Base-by-base conservation (phyloP, 257 asterid species). In the Thymus quinquecostatus region DNA sequence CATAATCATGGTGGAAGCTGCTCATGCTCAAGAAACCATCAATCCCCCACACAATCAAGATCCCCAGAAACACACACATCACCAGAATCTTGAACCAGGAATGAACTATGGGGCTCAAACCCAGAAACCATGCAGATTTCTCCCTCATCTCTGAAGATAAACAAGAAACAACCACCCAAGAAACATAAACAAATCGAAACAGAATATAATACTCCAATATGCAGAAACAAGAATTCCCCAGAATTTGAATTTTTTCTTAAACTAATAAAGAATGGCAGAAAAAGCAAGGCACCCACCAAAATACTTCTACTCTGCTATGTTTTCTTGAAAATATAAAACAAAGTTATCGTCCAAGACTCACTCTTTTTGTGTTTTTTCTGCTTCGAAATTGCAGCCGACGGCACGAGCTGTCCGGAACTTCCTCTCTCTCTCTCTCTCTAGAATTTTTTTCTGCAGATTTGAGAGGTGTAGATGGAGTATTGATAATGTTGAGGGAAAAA, bases 11-110 rank as follows among this genome's bases (percentile, higher is more conserved):
- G 69, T 72, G 82, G n/a, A 82, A 64, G n/a, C 71, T 63, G 59
- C 67, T 68, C 72, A 66, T 71, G 64, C 30, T 75, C 27, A 84
- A 21, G 21, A 21, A 55, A 21, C 90, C 88, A 81, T 88, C 89
- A 63, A 85, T 81, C 33, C 82, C 70, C 83, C 92, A 92, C 2
- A 88, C 77, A 62, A 86, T 77, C 85, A 88, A 80, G 77, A 92
- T 60, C 49, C 89, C 95, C 74, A 86, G 83, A 79, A 86, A 78
- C 40, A 88, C 85, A 57, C 81, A 81, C 72, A 83, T 21, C 32
- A 77, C n/a, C 79, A 88, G 45, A 72, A 88, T 69, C 87, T 78
- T 88, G 78, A 92, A 92, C 85, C 91, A 81, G 79, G 87, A 74
- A 44, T 86, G 90, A 64, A 88, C 83, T 69, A 77, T 55, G 66